phyloP scores from a whole-genome alignment of 306 rosid genomes.

The Lathyrus sativus region DNA sequence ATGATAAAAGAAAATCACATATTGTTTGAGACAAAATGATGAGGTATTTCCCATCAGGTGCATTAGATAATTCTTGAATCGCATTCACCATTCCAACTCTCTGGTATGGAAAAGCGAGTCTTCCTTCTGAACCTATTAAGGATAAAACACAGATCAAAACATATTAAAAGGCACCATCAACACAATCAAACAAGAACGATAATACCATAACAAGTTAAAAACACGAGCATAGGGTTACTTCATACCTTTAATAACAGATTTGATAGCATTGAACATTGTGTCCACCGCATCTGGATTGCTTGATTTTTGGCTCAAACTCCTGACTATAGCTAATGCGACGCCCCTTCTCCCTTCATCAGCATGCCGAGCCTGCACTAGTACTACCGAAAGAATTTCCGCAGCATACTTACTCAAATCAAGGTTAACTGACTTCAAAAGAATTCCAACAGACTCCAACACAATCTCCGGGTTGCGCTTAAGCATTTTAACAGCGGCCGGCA shows the following conservation, averaged over 20 bases:
- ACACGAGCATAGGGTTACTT: conserved; percentile 7
- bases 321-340: conserved; percentile 69
- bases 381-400: conserved; percentile 75
- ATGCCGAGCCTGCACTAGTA: conserved; percentile 80
- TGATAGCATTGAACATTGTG: conserved; percentile 75
- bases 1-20: conserved; percentile 75
- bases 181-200: conserved; percentile 26
- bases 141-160: conserved; percentile 36
- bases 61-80: conserved; percentile 72
- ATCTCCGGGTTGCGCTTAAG: conserved; percentile 97
- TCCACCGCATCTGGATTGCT: conserved; percentile 87
- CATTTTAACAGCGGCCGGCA: conserved; percentile 91
- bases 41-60: conserved; percentile 81
- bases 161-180: conserved; percentile 30
- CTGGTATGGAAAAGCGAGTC: conserved; percentile 93
- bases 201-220: conserved; percentile 24
- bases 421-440: conserved; percentile 74
- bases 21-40: conserved; percentile 54
- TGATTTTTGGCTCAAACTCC: conserved; percentile 76
- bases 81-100: conserved; percentile 86
- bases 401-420: conserved; percentile 96
- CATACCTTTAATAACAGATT: conserved; percentile 84
- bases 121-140: conserved; percentile 86
- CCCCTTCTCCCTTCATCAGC: conserved; percentile 83
- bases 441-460: conserved; percentile 83